Evolutionary conservation across 2,329 filamentous ascomycete species (phyloP).

Genomic region (Nectriaceae sp.): DNA sequence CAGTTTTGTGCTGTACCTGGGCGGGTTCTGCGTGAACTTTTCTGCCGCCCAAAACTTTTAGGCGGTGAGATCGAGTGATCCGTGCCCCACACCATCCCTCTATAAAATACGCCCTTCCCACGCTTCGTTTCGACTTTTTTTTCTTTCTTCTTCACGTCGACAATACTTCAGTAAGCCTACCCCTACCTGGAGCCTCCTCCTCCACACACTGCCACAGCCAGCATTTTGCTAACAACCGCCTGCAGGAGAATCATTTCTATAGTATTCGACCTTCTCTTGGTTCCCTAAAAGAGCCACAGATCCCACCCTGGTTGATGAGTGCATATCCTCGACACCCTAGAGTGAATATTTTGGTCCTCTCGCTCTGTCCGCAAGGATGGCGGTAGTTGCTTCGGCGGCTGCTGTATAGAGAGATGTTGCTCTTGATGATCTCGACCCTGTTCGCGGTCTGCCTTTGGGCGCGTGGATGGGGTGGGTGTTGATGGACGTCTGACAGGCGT

Average conservation of each 20-base stretch:
- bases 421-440: constrained; percentile 86
- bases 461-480: constrained; percentile 73
- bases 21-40: background rate
- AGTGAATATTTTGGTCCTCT: constrained; percentile 73
- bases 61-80: constrained; percentile 35
- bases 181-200: constrained; percentile 31
- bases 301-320: constrained; percentile 93
- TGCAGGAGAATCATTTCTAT: constrained; percentile 89
- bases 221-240: constrained; percentile 23
- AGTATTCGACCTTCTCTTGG: constrained; percentile 90
- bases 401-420: constrained; percentile 75
- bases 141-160: constrained; percentile 60
- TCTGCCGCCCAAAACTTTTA: constrained; percentile 35
- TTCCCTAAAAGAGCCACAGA: constrained; percentile 89
- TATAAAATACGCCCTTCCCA: constrained; percentile 44
- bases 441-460: constrained; percentile 72
- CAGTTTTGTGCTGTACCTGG: background rate
- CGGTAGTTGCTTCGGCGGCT: constrained; percentile 37
- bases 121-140: constrained; percentile 40
- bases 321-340: constrained; percentile 81
- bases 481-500: constrained; percentile 84
- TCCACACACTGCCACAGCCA: constrained; percentile 4
- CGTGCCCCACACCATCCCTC: constrained; percentile 17
- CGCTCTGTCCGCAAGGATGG: constrained; percentile 62
- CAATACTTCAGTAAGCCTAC: constrained; percentile 58